Conservation (phyloP, 129 eudicot species). For the Chrysanthemum makinoi region DNA sequence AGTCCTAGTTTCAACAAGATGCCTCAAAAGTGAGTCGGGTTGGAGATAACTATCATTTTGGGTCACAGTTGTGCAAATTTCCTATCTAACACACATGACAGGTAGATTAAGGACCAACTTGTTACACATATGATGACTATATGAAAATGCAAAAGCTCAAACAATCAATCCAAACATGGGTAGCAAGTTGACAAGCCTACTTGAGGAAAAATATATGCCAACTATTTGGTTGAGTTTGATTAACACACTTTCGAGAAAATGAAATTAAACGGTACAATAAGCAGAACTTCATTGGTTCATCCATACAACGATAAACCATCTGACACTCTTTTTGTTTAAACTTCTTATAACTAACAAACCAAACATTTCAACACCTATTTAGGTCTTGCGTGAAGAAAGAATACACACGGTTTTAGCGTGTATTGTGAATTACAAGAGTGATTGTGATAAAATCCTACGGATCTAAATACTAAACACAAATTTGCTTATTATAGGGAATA, state of each 20-base stretch:
- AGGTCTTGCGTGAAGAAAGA: background rate
- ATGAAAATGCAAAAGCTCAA: background rate
- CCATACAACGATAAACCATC: too few relatives aligned
- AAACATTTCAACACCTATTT: background rate
- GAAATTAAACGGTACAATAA: background rate
- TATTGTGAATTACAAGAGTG: background rate
- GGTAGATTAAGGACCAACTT: conserved; percentile 12
- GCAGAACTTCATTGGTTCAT: background rate
- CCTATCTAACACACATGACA: background rate
- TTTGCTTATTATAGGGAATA: background rate
- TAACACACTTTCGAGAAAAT: background rate
- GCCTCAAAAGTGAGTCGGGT: too few relatives aligned
- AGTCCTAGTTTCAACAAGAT: too few relatives aligned
- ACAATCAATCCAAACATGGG: conserved; percentile 13
- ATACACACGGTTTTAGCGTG: background rate
- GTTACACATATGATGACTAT: background rate
- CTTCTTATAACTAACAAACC: too few relatives aligned
- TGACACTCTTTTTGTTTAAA: too few relatives aligned
- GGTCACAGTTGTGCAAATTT: too few relatives aligned
- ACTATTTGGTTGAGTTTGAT: background rate
- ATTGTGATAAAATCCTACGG: background rate
- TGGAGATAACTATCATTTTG: too few relatives aligned
- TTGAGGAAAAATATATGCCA: background rate
- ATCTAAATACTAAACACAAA: conserved; percentile 19
- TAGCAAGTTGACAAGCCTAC: background rate